Base-by-base conservation (phyloP, 2,329 filamentous ascomycete species). In the Pyricularia grisea region DNA sequence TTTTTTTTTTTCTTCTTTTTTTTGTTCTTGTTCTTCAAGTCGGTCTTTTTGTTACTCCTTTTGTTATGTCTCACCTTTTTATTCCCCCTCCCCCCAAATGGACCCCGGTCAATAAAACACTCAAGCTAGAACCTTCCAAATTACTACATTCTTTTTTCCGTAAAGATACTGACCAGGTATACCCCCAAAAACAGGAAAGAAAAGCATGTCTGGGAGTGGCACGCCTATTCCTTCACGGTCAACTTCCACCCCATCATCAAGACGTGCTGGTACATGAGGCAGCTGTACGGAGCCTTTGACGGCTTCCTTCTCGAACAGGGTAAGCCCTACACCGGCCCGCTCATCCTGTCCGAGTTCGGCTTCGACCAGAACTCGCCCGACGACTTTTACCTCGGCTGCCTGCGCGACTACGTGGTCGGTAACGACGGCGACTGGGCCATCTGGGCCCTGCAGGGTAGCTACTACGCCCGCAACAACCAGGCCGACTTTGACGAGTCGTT, bases 161-260 rank as follows among this genome's bases (percentile, higher is more conserved):
- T 27, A 31, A 36, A 36, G 12, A 4, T 20, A 27, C 23, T 23
- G 36, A 66, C 64, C 31, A 36, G n/a, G 4, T 6, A 10, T 33
- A 9, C 33, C 7, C 36, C n/a, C 65, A 10, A 11, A 61, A 61
- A 61, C 17, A 67, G 65, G 65, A 69, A 72, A 7, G 79, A 78
- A 60, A 88, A 88, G 76, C 80, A 85, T 72, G 84, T 88, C 14
- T 88, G 85, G 85, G 86, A 88, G 76, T 82, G 85, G 73, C 86
- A 88, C 77, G 80, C 82, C 33, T 88, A 88, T 79, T 79, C 78
- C 70, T 87, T 84, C 76, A 85, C 84, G 30, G 79, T 84, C 14
- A 84, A 80, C 3, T 84, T 80, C 71, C 78, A 79, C 25, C 75
- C 80, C 70, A 71, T 76, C 31, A 76, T 80, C 33, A 77, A 76